Conservation (phyloP, 306 rosid genomes). For the Cyamopsis tetragonoloba region DNA sequence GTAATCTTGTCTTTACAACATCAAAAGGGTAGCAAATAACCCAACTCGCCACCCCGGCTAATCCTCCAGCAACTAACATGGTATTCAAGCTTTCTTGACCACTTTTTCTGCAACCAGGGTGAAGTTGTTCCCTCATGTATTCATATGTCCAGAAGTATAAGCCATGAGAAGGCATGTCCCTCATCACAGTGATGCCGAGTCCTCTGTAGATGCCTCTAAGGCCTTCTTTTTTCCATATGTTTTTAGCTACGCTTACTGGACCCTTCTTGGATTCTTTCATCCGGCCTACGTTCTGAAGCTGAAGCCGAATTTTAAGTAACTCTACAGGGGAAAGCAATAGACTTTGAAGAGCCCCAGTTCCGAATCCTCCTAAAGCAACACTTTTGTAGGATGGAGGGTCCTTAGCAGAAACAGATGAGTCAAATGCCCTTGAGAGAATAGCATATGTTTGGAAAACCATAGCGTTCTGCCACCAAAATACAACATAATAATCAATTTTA, state of each 20-base stretch:
- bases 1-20: constrained; percentile 73
- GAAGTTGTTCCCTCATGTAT: constrained; percentile 68
- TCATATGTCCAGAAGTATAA: constrained; percentile 79
- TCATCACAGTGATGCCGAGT: constrained; percentile 50
- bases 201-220: constrained; percentile 64
- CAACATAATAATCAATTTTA: not conserved
- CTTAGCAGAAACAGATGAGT: constrained; percentile 29
- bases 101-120: constrained; percentile 68
- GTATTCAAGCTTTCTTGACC: constrained; percentile 60
- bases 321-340: constrained; percentile 65
- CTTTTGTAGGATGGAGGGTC: constrained; percentile 74
- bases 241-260: constrained; percentile 45
- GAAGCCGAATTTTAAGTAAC: constrained; percentile 72
- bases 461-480: constrained; percentile 58
- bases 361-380: constrained; percentile 69
- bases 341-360: constrained; percentile 72
- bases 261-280: constrained; percentile 34
- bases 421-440: constrained; percentile 59
- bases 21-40: constrained; percentile 73
- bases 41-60: constrained; percentile 89
- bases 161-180: constrained; percentile 71
- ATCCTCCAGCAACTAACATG: constrained; percentile 72
- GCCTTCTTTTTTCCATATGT: constrained; percentile 61
- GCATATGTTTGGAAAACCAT: constrained; percentile 79
- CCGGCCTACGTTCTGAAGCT: constrained; percentile 38